Percentiles rank a stretch among this genome's conserved stretches.
phyloP scores from a whole-genome alignment of 768 basidiomycete genomes.

The Hypsizygus marmoreus region DNA sequence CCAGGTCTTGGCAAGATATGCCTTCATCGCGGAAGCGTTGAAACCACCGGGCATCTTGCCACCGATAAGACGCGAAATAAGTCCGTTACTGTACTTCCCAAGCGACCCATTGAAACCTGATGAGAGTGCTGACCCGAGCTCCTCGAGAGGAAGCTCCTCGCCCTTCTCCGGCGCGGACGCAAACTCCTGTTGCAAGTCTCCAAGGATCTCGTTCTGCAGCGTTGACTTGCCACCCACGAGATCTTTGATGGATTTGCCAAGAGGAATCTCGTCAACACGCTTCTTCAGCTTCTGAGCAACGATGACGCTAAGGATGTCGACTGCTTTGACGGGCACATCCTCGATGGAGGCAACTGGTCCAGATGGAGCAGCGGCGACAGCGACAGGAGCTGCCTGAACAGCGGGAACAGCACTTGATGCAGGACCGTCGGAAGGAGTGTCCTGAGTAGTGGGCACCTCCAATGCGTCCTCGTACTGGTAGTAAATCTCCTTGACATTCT shows the following conservation, averaged over 20 bases:
- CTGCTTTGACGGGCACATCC: conserved; percentile 88
- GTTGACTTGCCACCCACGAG: conserved; percentile 99
- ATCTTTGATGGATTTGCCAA: conserved; percentile 96
- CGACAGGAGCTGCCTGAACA: conserved; percentile 41
- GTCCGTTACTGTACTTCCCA: conserved; percentile 91
- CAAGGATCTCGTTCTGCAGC: conserved; percentile 96
- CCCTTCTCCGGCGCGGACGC: conserved; percentile 95
- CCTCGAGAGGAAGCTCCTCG: conserved; percentile 95
- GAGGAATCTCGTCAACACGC: conserved; percentile 81
- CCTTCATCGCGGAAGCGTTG: conserved; percentile 89
- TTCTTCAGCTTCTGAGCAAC: conserved; percentile 99
- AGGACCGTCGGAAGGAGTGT: conserved; percentile 33
- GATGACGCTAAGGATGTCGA: conserved; percentile 83
- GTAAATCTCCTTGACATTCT: conserved; percentile 96
- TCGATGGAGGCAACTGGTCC: conserved; percentile 77
- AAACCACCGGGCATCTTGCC: conserved; percentile 99
- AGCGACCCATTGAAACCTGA: conserved; percentile 82
- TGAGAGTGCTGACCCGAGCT: conserved; percentile 84
- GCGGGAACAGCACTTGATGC: conserved; percentile 37
- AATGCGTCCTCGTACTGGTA: conserved; percentile 94
- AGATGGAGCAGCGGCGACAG: conserved; percentile 48
- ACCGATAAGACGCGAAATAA: conserved; percentile 89
- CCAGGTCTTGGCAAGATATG: conserved; percentile 89
- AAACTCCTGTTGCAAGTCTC: conserved; percentile 96
- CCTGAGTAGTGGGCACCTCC: conserved; percentile 43